Evolutionary conservation across 352 stramenopile species (phyloP).

Genomic region (Phytopythium chamaehyphon): DNA sequence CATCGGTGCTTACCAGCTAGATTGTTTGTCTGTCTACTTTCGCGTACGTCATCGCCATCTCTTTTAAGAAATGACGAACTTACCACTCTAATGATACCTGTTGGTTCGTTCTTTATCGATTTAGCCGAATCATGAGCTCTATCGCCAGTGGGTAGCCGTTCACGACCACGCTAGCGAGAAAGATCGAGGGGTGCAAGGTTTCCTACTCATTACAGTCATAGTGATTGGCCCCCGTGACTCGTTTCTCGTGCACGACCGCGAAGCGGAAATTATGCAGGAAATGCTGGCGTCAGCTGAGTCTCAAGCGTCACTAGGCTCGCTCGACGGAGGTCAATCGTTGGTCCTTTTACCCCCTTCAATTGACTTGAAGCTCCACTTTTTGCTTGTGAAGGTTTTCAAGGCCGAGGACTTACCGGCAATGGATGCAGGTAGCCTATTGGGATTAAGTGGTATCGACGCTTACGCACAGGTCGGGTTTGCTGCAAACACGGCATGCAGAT

Average conservation of each 20-base stretch:
- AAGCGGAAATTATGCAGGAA: conserved; percentile 62
- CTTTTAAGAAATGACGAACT: neutral
- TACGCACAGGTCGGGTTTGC: conserved; percentile 76
- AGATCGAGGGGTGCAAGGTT: conserved; percentile 83
- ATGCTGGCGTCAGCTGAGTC: conserved; percentile 15
- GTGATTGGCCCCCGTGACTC: conserved; percentile 70
- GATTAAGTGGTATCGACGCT: conserved; percentile 72
- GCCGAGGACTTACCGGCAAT: conserved; percentile 83
- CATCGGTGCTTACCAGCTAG: conserved; percentile 84
- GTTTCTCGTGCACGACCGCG: conserved; percentile 60
- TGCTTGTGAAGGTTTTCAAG: conserved; percentile 73
- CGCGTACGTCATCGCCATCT: conserved; percentile 27
- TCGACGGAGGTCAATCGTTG: conserved; percentile 27
- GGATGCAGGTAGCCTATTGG: conserved; percentile 34
- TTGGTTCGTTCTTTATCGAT: neutral
- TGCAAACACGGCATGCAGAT: conserved; percentile 36
- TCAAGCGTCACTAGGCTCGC: neutral
- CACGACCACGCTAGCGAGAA: conserved; percentile 84
- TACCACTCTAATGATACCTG: neutral
- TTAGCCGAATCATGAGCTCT: conserved; percentile 80
- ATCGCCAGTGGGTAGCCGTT: conserved; percentile 89
- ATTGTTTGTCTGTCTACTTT: conserved; percentile 71
- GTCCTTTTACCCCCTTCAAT: conserved; percentile 73
- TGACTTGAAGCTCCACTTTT: conserved; percentile 72
- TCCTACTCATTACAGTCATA: conserved; percentile 61